Conservation (phyloP, 805 yeast genomes). For the Candida maltosa region DNA sequence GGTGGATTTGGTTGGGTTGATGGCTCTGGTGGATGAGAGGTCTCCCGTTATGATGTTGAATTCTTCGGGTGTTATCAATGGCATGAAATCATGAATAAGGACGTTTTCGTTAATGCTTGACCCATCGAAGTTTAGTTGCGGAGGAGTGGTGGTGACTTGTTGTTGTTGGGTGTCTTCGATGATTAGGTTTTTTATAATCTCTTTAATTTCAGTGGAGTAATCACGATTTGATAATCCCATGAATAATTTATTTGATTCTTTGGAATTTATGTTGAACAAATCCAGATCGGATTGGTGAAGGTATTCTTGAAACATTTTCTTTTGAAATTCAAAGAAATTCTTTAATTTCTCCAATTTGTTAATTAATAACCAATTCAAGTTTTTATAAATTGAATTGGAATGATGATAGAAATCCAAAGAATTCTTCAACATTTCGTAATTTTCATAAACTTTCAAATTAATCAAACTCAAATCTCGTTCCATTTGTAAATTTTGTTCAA, state of each 20-base stretch:
- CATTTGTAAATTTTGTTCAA: conserved; percentile 15
- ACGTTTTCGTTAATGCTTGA: conserved; percentile 4
- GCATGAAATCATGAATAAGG: conserved; percentile 40
- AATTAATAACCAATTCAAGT: conserved; percentile 22
- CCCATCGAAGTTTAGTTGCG: neutral
- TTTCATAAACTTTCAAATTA: conserved; percentile 25
- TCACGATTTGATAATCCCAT: conserved; percentile 25
- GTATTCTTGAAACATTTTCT: conserved; percentile 20
- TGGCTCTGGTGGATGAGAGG: conserved; percentile 21
- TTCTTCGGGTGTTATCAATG: conserved; percentile 33
- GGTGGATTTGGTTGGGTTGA: conserved; percentile 2
- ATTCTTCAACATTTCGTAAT: conserved; percentile 30
- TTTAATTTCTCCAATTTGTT: conserved; percentile 37
- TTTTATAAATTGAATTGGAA: conserved; percentile 31
- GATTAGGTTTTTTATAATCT: conserved; percentile 16
- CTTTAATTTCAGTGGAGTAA: conserved; percentile 27
- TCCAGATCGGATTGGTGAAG: conserved; percentile 15
- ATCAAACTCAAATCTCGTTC: conserved; percentile 31
- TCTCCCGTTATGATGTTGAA: conserved; percentile 40
- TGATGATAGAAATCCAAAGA: conserved; percentile 34
- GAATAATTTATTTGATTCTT: conserved; percentile 25
- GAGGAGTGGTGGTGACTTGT: neutral
- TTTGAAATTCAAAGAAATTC: conserved; percentile 37
- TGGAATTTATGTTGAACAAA: conserved; percentile 13
- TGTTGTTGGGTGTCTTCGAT: conserved; percentile 7